Conservation (phyloP, 805 yeast genomes). For the Candida tibetensis region DNA sequence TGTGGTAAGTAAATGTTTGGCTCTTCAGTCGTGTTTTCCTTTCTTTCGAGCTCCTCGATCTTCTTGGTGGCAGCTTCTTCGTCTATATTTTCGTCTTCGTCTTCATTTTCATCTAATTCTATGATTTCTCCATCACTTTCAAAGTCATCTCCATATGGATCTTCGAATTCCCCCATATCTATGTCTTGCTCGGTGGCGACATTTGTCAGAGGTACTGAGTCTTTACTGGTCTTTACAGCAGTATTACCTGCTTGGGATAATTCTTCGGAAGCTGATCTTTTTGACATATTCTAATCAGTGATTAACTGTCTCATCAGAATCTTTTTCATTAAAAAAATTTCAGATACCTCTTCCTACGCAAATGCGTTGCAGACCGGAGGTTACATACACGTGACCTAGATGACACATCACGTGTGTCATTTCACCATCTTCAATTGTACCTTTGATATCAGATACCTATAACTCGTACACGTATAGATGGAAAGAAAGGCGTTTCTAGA, state of each 20-base stretch:
- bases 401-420: too few relatives aligned
- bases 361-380: too few relatives aligned
- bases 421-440: neutral
- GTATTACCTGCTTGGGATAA: slow-evolving; percentile 19
- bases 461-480: too few relatives aligned
- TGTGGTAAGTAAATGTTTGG: slow-evolving; percentile 78
- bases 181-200: slow-evolving; percentile 38
- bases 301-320: too few relatives aligned
- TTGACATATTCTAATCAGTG: slow-evolving; percentile 47
- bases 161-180: slow-evolving; percentile 84
- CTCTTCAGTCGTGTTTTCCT: slow-evolving; percentile 32
- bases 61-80: slow-evolving; percentile 34
- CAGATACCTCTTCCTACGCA: neutral
- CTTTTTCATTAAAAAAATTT: too few relatives aligned
- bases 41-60: slow-evolving; percentile 36
- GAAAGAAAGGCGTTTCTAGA: slow-evolving; percentile 54
- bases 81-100: slow-evolving; percentile 33
- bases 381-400: too few relatives aligned
- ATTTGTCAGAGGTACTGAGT: slow-evolving; percentile 41
- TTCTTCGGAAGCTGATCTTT: slow-evolving; percentile 45
- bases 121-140: slow-evolving; percentile 90
- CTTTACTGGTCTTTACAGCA: slow-evolving; percentile 34
- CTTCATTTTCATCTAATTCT: slow-evolving; percentile 59
- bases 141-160: slow-evolving; percentile 85
- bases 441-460: too few relatives aligned